Conservation (phyloP, 495 filamentous ascomycete species). For the Durotheca rogersii region DNA sequence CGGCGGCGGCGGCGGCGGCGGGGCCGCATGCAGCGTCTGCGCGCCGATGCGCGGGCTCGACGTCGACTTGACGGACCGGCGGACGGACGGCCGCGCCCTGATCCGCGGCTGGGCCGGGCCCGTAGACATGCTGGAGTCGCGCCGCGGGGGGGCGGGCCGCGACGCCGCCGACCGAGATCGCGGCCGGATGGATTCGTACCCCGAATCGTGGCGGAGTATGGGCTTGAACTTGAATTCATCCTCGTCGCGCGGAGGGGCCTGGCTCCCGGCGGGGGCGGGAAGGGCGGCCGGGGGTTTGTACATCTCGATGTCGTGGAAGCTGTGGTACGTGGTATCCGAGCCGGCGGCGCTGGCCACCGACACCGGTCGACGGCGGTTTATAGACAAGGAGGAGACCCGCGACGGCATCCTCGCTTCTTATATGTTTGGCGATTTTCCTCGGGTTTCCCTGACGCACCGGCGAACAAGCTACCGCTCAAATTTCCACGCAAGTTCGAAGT, state of each 20-base stretch:
- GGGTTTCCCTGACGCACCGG: constrained; percentile 21
- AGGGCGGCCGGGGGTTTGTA: constrained; percentile 31
- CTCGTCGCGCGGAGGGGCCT: constrained; percentile 14
- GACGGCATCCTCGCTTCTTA: constrained; percentile 42
- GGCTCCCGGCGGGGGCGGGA: constrained; percentile 3
- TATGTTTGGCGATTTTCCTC: constrained; percentile 1
- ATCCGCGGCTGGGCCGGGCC: constrained; percentile 27
- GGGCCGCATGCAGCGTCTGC: constrained; percentile 30
- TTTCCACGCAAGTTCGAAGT: neutral
- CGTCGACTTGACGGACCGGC: constrained; percentile 39
- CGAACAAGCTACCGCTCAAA: neutral
- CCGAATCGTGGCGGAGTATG: constrained; percentile 52
- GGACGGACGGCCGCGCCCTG: constrained; percentile 38
- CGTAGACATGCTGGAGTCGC: constrained; percentile 31
- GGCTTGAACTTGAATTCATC: constrained; percentile 30
- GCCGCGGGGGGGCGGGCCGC: constrained; percentile 28
- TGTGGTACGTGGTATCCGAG: constrained; percentile 50
- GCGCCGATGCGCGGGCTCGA: constrained; percentile 29
- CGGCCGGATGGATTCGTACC: constrained; percentile 47
- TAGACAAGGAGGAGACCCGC: constrained; percentile 29
- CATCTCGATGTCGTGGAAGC: constrained; percentile 46
- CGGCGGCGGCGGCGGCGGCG: constrained; percentile 36
- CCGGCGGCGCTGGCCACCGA: constrained; percentile 43
- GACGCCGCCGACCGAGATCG: constrained; percentile 26
- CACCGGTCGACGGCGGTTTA: constrained; percentile 37